phyloP scores from a whole-genome alignment of 2,329 filamentous ascomycete species.

The Raffaelea arxii region DNA sequence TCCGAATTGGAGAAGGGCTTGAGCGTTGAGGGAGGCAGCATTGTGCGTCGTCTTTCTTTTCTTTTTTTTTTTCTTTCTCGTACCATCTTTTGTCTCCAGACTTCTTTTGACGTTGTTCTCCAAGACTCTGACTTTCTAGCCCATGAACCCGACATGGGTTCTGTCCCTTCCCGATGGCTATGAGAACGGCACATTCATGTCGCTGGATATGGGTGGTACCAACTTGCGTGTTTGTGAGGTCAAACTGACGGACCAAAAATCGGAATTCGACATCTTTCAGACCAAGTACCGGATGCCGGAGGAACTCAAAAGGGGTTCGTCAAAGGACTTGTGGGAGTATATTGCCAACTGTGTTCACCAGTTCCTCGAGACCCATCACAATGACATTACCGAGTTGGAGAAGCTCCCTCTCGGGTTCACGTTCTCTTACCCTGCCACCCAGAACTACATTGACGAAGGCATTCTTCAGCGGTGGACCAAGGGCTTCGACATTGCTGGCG shows the following conservation, averaged over 20 bases:
- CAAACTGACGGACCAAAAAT: conserved; percentile 74
- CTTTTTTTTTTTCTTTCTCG: not conserved
- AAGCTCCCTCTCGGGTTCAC: conserved; percentile 82
- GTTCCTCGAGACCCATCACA: conserved; percentile 80
- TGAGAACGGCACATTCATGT: conserved; percentile 79
- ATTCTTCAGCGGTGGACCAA: conserved; percentile 95
- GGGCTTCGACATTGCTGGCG: conserved; percentile 87
- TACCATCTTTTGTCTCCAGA: not conserved
- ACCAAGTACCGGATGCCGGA: conserved; percentile 94
- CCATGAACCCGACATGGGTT: conserved; percentile 97
- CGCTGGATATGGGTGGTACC: conserved; percentile 92
- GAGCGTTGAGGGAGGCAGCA: conserved; percentile 79
- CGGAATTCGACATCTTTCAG: conserved; percentile 89
- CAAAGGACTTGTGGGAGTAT: conserved; percentile 88
- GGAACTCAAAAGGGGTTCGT: conserved; percentile 75
- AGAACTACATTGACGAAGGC: conserved; percentile 88
- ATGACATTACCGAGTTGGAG: conserved; percentile 49
- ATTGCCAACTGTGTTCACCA: conserved; percentile 87
- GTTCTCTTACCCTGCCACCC: conserved; percentile 90
- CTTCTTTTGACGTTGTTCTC: not conserved
- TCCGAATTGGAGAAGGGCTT: conserved; percentile 81
- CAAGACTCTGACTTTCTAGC: conserved; percentile 36
- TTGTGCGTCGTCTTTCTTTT: conserved; percentile 59
- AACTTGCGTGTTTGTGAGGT: conserved; percentile 94
- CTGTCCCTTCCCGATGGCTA: conserved; percentile 80